Evolutionary conservation across 2,329 filamentous ascomycete genomes (phyloP), one percentile per base, ranked within the genome.

Genomic region (Epichloe gansuensis): DNA sequence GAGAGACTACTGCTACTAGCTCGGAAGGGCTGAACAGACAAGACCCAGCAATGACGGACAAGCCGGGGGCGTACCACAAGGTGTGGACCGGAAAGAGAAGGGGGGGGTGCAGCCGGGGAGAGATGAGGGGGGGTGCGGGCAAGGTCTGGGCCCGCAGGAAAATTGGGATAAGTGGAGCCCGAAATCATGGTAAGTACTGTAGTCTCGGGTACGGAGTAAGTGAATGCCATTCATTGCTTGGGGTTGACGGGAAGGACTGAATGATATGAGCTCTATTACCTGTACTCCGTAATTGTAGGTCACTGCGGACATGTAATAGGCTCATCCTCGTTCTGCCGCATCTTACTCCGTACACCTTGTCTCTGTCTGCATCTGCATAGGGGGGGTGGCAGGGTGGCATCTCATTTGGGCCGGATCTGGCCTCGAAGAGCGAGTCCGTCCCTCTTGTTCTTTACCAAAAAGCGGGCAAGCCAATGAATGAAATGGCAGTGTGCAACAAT

Each of bases 11-110:
- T 54, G 53, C 54, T 60, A 60, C 64, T 68, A 68, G 66, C 63
- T 65, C 55, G 58, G 64, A 60, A 68, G 64, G 66, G 66, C 66
- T 68, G 66, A 68, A 64, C 55, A 61, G 59, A 38, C 50, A 42
- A 36, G 61, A 59, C 56, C 59, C 53, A 60, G 59, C 55, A 35
- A 51, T 51, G 51, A 49, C 49, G 53, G 48, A 51, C 52, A 41
- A 45, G 43, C 52, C 35, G 34, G 36, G 48, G 49, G 45, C 23
- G 52, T 53, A 48, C 48, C 25, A 45, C 49, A 51, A 17, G 45
- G 48, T 51, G 49, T 51, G 49, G 52, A 45, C 31, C 40, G 52
- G 46, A 41, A 36, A 44, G 15, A 8, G 15, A 5, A 45, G 45
- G 49, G 39, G 45, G 27, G 31, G 43, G 23, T 31, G 27, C 36